Evolutionary conservation across 345 rosid species (phyloP), one percentile per base, ranked within the genome.

Genomic region (Noccaea bulbosa): DNA sequence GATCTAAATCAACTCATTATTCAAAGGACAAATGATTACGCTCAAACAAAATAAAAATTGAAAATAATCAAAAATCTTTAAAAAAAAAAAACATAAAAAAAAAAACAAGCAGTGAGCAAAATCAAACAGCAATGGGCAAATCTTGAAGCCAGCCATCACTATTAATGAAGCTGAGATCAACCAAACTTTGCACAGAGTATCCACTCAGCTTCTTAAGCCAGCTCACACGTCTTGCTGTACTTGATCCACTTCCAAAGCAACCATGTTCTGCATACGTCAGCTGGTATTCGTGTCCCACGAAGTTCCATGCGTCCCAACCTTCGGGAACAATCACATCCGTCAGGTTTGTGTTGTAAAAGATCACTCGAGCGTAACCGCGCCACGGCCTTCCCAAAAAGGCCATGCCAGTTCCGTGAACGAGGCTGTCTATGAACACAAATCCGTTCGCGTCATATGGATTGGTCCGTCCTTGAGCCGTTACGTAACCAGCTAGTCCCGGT

Each of bases 291-390:
- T 72, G 43, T 4, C 83, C 86, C 7, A 0, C 12, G n/a, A 20
- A 80, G 1, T 22, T 0, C 85, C 85, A 84, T n/a, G 87, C 15
- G 50, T 76, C 34, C 93, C 91, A 88, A 37, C 93, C 89, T 17
- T 43, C 17, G 4, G 87, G 83, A 6, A 59, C 55, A 6, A 88
- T 74, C 24, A 72, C 64, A 6, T 61, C 10, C 2, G 71, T 24
- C 12, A 86, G 6, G 7, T 6, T 30, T 1, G 91, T 71, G 11
- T 53, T 50, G 11, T 68, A 40, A 17, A 86, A 81, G 7, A 83
- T 61, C 14, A 88, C 93, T 73, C 84, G 70, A 6, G 91, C 73
- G 60, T 74, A 81, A 17, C 84, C 81, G 2, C 86, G 79, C 57
- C 81, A 88, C 1, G 89, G 87, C 64, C 93, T 74, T 8, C 91